Conservation (phyloP, 2,329 filamentous ascomycete genomes). For the Parastagonospora nodorum region DNA sequence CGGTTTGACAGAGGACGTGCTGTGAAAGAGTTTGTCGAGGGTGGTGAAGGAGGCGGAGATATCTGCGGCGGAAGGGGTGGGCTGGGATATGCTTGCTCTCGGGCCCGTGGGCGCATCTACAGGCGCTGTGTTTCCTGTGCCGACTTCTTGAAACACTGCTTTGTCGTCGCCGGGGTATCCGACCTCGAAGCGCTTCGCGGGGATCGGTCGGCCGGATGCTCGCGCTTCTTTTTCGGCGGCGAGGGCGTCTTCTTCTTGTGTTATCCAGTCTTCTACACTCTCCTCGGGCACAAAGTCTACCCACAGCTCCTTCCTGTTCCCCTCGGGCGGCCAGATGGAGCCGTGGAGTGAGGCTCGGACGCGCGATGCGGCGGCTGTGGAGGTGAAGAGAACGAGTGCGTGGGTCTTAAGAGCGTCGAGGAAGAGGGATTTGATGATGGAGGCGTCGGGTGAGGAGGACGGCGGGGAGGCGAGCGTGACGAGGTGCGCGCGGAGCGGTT, state of each 20-base stretch:
- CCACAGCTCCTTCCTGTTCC: slow-evolving; percentile 80
- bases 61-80: slow-evolving; percentile 19
- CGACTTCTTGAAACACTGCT: slow-evolving; percentile 42
- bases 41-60: slow-evolving; percentile 53
- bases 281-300: slow-evolving; percentile 87
- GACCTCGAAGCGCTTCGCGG: slow-evolving; percentile 39
- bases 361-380: slow-evolving; percentile 71
- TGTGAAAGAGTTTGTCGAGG: slow-evolving; percentile 63
- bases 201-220: slow-evolving; percentile 15
- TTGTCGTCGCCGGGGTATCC: slow-evolving; percentile 28
- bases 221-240: slow-evolving; percentile 36
- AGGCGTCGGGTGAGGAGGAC: slow-evolving; percentile 54
- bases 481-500: slow-evolving; percentile 71
- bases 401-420: slow-evolving; percentile 88
- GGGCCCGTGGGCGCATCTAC: slow-evolving; percentile 31
- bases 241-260: slow-evolving; percentile 45
- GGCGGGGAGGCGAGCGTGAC: slow-evolving; percentile 68
- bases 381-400: slow-evolving; percentile 77
- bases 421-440: slow-evolving; percentile 71
- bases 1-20: slow-evolving; percentile 64
- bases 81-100: slow-evolving; percentile 7
- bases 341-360: slow-evolving; percentile 79
- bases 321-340: slow-evolving; percentile 84
- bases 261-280: slow-evolving; percentile 74
- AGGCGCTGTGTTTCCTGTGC: slow-evolving; percentile 22